These are phyloP conservation scores for Ophiocordyceps camponoti-saundersi DNA, from an alignment of 2,329 filamentous ascomycete genomes.

Conservation along the genomic window DNA sequence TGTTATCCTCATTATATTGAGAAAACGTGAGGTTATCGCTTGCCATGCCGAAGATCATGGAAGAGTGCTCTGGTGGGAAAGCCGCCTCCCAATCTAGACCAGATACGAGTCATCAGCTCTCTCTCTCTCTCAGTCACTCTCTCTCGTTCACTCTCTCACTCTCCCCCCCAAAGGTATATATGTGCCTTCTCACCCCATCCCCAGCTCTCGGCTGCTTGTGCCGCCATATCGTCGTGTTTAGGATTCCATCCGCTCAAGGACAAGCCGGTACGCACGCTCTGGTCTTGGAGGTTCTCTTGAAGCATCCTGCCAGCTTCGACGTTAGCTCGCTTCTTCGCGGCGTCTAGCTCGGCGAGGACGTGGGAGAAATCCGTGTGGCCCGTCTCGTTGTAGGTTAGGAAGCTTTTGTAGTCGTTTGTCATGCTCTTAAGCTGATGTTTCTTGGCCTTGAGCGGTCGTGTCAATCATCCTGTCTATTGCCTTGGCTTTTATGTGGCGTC, in stretches of 20 bases:
- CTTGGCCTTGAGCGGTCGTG: not conserved
- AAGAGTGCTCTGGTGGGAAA: conserved; percentile 35
- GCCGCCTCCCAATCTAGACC: conserved; percentile 36
- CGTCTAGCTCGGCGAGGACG: conserved; percentile 32
- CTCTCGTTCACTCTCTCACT: no score
- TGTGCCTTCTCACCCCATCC: conserved; percentile 15
- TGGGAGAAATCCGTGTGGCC: conserved; percentile 33
- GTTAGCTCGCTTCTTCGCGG: conserved; percentile 25
- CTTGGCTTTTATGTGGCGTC: not conserved
- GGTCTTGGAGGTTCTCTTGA: conserved; percentile 41
- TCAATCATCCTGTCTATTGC: not conserved
- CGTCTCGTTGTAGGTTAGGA: conserved; percentile 42
- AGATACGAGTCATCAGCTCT: not conserved
- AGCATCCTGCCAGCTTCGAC: conserved; percentile 40
- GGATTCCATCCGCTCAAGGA: conserved; percentile 46
- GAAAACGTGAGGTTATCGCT: conserved; percentile 45
- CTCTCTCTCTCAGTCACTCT: no score
- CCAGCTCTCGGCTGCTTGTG: conserved; percentile 45
- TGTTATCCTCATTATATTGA: conserved; percentile 43
- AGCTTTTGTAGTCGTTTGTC: conserved; percentile 39
- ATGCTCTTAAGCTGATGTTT: conserved; percentile 18
- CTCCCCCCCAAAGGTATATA: no score
- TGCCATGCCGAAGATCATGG: conserved; percentile 35
- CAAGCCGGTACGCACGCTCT: conserved; percentile 39
- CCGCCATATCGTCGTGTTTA: conserved; percentile 29